Conservation (phyloP, 2,329 filamentous ascomycete genomes). For the Pseudogymnoascus sp. region DNA sequence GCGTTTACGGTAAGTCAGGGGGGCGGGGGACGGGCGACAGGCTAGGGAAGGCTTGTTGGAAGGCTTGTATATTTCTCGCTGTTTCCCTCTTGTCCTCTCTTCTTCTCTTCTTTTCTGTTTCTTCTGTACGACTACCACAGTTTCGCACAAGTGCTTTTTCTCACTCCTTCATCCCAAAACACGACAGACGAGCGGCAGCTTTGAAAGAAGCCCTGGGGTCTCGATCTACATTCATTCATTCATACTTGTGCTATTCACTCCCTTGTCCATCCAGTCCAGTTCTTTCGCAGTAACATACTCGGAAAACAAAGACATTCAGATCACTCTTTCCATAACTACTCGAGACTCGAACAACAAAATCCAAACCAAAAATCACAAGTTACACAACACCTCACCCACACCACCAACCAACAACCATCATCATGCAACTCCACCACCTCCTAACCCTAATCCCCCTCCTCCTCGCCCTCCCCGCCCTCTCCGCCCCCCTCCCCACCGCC, state of each 20-base stretch:
- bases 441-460: conserved; percentile 2
- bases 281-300: background rate
- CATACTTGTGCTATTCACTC: background rate
- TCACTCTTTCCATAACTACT: background rate
- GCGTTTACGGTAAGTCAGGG: background rate
- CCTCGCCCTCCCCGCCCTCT: conserved; percentile 1
- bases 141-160: background rate
- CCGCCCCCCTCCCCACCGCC: conserved; percentile 13
- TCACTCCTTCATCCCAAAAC: background rate
- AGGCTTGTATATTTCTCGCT: background rate
- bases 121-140: background rate
- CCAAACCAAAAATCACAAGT: background rate
- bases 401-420: background rate
- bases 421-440: background rate
- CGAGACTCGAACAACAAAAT: background rate
- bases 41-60: background rate
- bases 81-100: background rate
- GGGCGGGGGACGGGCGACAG: background rate
- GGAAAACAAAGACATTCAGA: background rate
- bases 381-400: background rate
- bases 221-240: background rate
- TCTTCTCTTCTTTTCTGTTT: background rate
- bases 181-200: background rate
- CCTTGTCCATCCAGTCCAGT: background rate
- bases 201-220: conserved; percentile 3